phyloP scores from a whole-genome alignment of 768 basidiomycete species.

The Leccinum variicolor region DNA sequence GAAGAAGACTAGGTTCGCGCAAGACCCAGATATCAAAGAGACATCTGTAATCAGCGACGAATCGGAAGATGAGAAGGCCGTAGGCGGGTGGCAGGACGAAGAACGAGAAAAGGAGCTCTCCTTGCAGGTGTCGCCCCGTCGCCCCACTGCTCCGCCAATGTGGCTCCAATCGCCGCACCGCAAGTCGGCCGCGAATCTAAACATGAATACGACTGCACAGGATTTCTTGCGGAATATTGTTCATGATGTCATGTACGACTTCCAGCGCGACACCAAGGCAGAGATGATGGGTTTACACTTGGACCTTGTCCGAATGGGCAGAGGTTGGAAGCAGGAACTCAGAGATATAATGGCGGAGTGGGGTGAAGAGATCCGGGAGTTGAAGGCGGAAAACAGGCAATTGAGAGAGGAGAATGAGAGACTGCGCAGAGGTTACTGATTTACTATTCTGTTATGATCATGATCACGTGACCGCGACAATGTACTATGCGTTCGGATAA shows the following conservation, averaged over 20 bases:
- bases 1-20: constrained; percentile 49
- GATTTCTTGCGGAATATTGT: constrained; percentile 64
- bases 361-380: constrained; percentile 49
- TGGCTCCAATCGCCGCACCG: constrained; percentile 41
- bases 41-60: constrained; percentile 19
- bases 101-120: constrained; percentile 36
- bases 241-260: constrained; percentile 71
- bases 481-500: neutral
- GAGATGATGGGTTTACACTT: constrained; percentile 75
- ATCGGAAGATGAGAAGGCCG: constrained; percentile 2
- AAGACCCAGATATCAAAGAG: constrained; percentile 21
- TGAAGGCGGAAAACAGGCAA: constrained; percentile 46
- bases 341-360: constrained; percentile 59
- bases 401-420: constrained; percentile 67
- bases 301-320: constrained; percentile 68
- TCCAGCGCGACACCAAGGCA: constrained; percentile 62
- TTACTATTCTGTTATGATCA: neutral
- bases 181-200: constrained; percentile 21
- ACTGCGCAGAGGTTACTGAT: constrained; percentile 43
- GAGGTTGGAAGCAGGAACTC: constrained; percentile 65
- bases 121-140: constrained; percentile 58
- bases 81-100: constrained; percentile 18
- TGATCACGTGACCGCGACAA: constrained; percentile 14
- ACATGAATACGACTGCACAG: constrained; percentile 38
- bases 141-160: constrained; percentile 33